A percentile compares a stretch with the other conserved stretches of the same genome.
Conservation (phyloP, 345 rosid genomes). For the Odontarrhena argentea region DNA sequence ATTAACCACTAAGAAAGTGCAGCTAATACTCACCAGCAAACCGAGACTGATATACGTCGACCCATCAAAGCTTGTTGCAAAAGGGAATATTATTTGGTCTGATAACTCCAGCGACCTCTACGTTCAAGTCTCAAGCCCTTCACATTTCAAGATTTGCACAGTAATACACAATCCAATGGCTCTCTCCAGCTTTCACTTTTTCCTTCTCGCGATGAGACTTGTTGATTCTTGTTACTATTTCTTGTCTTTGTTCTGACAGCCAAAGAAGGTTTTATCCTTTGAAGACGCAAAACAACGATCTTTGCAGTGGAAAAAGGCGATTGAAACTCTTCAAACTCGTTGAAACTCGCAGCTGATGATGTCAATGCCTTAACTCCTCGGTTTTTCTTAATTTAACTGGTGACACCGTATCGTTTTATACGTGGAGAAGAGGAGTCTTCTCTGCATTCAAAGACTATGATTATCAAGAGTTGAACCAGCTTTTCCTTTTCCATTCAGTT, state of each 20-base stretch:
- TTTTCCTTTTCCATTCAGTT: not conserved
- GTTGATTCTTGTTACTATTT: constrained; percentile 6
- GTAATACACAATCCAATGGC: constrained; percentile 43
- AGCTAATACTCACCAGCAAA: constrained; percentile 91
- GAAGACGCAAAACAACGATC: constrained; percentile 91
- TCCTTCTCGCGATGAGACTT: not conserved
- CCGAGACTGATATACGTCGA: constrained; percentile 90
- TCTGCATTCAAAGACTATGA: constrained; percentile 21
- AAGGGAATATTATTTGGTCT: constrained; percentile 89
- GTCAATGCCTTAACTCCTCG: not conserved
- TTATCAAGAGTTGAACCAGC: not conserved
- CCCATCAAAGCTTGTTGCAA: constrained; percentile 75
- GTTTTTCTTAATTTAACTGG: constrained; percentile 20
- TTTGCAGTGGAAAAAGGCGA: constrained; percentile 93
- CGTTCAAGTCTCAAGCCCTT: constrained; percentile 77
- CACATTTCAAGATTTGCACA: constrained; percentile 88
- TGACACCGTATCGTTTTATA: constrained; percentile 18
- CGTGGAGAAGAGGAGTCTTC: constrained; percentile 30
- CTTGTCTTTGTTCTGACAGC: constrained; percentile 50
- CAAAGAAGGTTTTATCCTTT: constrained; percentile 86
- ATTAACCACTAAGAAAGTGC: constrained; percentile 92
- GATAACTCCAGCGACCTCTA: constrained; percentile 84
- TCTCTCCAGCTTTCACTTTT: constrained; percentile 8
- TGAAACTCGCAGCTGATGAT: constrained; percentile 38
- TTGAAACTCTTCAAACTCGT: constrained; percentile 82